These are phyloP conservation scores for Neurospora sublineolata DNA, from an alignment of 495 filamentous ascomycete species.

Conservation along the genomic window DNA sequence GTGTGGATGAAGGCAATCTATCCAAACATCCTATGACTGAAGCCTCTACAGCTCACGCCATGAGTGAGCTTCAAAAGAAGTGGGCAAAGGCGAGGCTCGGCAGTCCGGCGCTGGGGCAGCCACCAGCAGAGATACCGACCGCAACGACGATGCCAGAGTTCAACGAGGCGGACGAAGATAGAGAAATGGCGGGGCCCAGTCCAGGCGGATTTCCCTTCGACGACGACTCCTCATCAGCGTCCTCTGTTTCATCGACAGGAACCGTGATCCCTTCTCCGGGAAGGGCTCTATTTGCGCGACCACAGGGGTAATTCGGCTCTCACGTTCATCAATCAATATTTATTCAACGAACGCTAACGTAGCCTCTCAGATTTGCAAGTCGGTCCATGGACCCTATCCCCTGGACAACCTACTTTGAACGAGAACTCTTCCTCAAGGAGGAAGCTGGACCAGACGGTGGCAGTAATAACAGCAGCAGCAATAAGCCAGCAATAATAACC, in stretches of 20 bases:
- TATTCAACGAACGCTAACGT: conserved; percentile 12
- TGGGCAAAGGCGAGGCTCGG: conserved; percentile 73
- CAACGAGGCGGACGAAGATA: conserved; percentile 43
- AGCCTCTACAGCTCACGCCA: conserved; percentile 23
- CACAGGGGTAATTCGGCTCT: conserved; percentile 41
- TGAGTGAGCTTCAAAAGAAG: conserved; percentile 80
- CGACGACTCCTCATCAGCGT: conserved; percentile 64
- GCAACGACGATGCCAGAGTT: conserved; percentile 20
- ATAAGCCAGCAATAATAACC: conserved; percentile 26
- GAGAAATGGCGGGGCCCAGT: conserved; percentile 23
- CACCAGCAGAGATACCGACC: conserved; percentile 3
- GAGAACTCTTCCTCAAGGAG: conserved; percentile 57
- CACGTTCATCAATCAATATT: conserved; percentile 4
- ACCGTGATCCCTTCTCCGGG: conserved; percentile 75
- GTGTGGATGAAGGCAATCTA: background rate
- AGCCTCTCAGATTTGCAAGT: conserved; percentile 20
- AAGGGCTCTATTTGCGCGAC: conserved; percentile 60
- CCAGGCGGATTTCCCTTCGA: conserved; percentile 30
- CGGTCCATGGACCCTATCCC: conserved; percentile 46
- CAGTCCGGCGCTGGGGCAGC: background rate
- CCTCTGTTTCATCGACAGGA: conserved; percentile 75
- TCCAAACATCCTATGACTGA: background rate
- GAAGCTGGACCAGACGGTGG: background rate
- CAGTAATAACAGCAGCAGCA: conserved; percentile 4
- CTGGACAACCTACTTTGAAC: conserved; percentile 84